phyloP scores from a whole-genome alignment of 768 basidiomycete species.

The Tulasnella sp. region DNA sequence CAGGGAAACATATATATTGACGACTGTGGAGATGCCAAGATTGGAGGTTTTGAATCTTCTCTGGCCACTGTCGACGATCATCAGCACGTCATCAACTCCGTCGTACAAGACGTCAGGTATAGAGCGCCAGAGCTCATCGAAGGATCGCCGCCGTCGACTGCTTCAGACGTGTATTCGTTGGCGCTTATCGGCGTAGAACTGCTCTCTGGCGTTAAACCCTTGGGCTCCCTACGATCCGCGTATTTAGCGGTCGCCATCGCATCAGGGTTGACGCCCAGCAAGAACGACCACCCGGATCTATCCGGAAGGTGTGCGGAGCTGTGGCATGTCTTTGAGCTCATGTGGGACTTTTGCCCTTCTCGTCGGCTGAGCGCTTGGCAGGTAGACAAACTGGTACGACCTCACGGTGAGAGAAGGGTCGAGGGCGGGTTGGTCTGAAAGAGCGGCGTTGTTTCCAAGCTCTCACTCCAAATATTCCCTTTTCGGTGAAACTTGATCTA shows the following conservation, averaged over 20 bases:
- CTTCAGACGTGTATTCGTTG: conserved; percentile 1
- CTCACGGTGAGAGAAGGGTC: no score
- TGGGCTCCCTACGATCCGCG: not conserved
- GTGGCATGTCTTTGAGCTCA: not conserved
- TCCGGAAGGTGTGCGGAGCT: not conserved
- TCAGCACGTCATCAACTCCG: not conserved
- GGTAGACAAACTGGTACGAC: not conserved
- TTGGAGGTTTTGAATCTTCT: not conserved
- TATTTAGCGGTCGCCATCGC: not conserved
- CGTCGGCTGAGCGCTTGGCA: not conserved
- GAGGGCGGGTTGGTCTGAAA: no score
- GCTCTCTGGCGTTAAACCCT: not conserved
- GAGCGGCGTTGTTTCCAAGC: no score
- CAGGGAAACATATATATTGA: not conserved
- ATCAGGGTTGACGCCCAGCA: not conserved
- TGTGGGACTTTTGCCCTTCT: not conserved
- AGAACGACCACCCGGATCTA: not conserved
- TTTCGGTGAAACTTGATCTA: no score
- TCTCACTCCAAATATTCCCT: no score
- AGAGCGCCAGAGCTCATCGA: conserved; percentile 2
- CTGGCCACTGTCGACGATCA: not conserved
- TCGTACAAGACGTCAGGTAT: not conserved
- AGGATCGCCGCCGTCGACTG: not conserved
- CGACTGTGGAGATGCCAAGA: not conserved
- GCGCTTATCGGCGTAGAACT: not conserved